Evolutionary conservation across 1,284 basidiomycete genomes (phyloP), one percentile per base, ranked within the genome.

Genomic region (Macrocystidia cucumis): DNA sequence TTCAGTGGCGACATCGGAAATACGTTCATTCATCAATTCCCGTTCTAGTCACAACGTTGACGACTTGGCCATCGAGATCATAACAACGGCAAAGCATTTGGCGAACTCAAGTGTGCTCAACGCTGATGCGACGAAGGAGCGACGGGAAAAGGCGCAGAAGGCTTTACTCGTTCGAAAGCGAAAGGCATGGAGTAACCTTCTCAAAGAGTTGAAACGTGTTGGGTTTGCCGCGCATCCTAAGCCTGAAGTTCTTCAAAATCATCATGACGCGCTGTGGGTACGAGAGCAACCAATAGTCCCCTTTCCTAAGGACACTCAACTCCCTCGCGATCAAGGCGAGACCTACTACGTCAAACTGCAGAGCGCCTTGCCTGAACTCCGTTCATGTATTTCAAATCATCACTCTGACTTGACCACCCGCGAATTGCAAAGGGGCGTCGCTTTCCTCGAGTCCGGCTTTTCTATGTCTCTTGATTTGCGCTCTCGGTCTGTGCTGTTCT

Each of bases 171-270:
- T 82, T 5, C 76, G 89, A 20, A 99, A 98, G 62, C 72, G 87
- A 41, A 91, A 91, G 53, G 93, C 92, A 1, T 93, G 85, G 76
- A 79, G 84, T 18, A 91, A 98, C 53, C 65, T 98, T 13, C 67
- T 97, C 43, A 95, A 91, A 59, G 89, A 93, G 51, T 67, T 98
- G 24, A 89, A 89, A 50, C 73, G 75, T 1, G 65, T 79, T 19
- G 96, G 96, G 4, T 70, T 98, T 39, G 69, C 88, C 0, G 60
- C 69, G 16, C 83, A 76, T 39, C 63, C 90, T 17, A 83, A 81
- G 45, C 74, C 89, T 1, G 84, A 91, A 25, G 55, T 84, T 30
- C 66, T 90, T 4, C 62, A 63, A 7, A 71, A 64, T 32, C 82
- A 91, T 47, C 62, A 67, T 30, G 78, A 79, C 42, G 55, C 64